Base-by-base conservation (phyloP, 495 filamentous ascomycete species). In the Polyplosphaeria fusca region DNA sequence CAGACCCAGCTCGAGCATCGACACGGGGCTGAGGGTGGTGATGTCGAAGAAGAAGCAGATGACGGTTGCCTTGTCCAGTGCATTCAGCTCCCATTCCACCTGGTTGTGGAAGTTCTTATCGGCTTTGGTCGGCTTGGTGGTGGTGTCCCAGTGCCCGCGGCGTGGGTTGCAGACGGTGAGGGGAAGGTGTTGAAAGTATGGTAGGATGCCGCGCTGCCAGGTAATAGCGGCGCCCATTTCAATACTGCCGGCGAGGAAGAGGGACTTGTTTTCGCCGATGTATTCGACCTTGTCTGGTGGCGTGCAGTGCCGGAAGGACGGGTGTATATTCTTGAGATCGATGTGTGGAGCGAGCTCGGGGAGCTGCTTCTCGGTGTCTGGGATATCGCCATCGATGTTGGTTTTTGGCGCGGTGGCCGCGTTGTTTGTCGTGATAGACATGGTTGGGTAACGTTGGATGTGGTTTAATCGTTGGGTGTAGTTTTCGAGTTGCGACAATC, bases 151-250 rank as follows among this genome's bases (percentile, higher is more conserved):
- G 60, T 80, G 73, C 2, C 65, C 44, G 0, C 80, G 76, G 12
- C 74, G 65, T 5, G 82, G 83, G 45, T 87, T 84, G 65, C 78
- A 74, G 48, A 87, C 70, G 4, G 79, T 82, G 51, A 87, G 61
- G 41, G 79, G 76, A 7, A 70, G 52, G 22, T 55, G 39, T 3
- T 50, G 32, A 4, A 67, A 57, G 16, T 4, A 14, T 2, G 14
- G 12, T 23, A 37, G 13, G 24, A 65, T 43, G 40, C 45, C 27
- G 5, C 0, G 5, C 38, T 64, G 64, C 64, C 64, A 67, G 2
- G 52, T 11, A 28, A 66, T 56, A 0, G 64, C 64, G 11, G 39
- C 48, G 55, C 64, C 64, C 64, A 63, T 63, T 28, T 66, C 55
- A 27, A 63, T 67, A 51, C 49, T 59, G 45, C 65, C 65, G 25